A percentile compares a stretch with the other conserved stretches of the same genome.
Conservation (phyloP, 2,329 filamentous ascomycete genomes). For the Purpureocillium lavendulum region DNA sequence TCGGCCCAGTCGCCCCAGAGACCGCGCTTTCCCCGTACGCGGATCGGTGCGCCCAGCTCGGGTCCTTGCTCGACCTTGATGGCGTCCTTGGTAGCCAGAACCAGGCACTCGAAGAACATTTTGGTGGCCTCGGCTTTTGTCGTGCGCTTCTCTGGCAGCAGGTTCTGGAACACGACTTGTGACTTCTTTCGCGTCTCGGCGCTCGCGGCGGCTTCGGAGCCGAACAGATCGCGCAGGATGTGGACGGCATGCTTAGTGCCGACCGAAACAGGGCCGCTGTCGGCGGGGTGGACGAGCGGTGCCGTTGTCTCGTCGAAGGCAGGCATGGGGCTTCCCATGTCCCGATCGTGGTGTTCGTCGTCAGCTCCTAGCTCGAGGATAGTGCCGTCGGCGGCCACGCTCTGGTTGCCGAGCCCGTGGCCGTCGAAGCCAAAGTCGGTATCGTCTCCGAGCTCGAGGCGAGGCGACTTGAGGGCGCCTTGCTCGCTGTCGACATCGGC, state of each 20-base stretch:
- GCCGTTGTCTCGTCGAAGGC: constrained; percentile 73
- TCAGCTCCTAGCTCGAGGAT: constrained; percentile 57
- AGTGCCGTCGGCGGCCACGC: constrained; percentile 50
- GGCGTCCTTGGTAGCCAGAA: constrained; percentile 94
- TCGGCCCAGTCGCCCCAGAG: constrained; percentile 97
- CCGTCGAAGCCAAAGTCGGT: constrained; percentile 43
- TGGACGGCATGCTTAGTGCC: constrained; percentile 96
- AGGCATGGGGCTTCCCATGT: constrained; percentile 40
- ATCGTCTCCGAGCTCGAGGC: constrained; percentile 59
- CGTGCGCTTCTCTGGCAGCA: constrained; percentile 74
- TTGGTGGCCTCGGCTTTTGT: constrained; percentile 89
- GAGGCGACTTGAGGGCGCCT: constrained; percentile 58
- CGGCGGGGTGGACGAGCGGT: constrained; percentile 69
- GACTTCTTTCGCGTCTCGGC: constrained; percentile 66
- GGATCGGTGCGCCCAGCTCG: constrained; percentile 69
- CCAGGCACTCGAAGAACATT: constrained; percentile 98
- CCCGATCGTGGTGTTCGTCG: constrained; percentile 37
- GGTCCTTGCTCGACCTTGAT: constrained; percentile 89
- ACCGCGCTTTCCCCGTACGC: constrained; percentile 84
- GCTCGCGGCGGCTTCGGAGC: constrained; percentile 59
- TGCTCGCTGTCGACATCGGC: constrained; percentile 68
- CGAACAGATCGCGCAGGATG: constrained; percentile 82
- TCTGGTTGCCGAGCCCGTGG: constrained; percentile 44
- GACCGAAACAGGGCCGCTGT: constrained; percentile 78
- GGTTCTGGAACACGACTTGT: constrained; percentile 80